phyloP scores from a whole-genome alignment of 495 filamentous ascomycete genomes.

The Penicillium roqueforti region DNA sequence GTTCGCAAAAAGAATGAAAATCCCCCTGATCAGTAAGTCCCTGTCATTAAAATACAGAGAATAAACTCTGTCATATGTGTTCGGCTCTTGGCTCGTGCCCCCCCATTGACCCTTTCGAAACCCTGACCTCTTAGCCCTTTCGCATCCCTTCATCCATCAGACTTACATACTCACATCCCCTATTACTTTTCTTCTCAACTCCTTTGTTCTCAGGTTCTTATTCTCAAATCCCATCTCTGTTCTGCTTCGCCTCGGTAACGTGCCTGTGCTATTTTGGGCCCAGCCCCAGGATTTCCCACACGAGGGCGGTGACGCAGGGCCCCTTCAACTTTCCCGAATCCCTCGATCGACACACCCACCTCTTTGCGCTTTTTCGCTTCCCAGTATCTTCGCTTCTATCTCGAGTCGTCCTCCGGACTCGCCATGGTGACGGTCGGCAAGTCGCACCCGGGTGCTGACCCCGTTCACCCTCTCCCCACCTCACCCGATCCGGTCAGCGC shows the following conservation, averaged over 20 bases:
- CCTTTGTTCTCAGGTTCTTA: conserved; percentile 2
- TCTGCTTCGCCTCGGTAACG: conserved; percentile 6
- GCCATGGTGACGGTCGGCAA: conserved; percentile 43
- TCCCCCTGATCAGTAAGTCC: not conserved
- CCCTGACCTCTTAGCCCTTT: conserved; percentile 6
- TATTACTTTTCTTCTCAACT: not conserved
- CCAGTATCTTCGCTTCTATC: conserved; percentile 1
- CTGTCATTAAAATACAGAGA: not conserved
- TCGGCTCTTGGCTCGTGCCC: conserved; percentile 16
- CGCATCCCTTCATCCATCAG: conserved; percentile 6
- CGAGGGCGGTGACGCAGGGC: conserved; percentile 37
- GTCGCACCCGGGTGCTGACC: conserved; percentile 38
- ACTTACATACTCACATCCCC: not conserved
- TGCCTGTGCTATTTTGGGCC: conserved; percentile 35
- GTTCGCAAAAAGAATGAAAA: not conserved
- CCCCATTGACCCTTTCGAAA: conserved; percentile 12
- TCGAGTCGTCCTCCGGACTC: conserved; percentile 13
- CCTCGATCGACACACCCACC: conserved; percentile 9
- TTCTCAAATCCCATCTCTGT: not conserved
- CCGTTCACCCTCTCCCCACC: conserved; percentile 31
- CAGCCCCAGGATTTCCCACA: conserved; percentile 37
- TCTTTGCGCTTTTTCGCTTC: conserved; percentile 3
- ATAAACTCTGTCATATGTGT: conserved; percentile 7
- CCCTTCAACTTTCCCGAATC: conserved; percentile 14
- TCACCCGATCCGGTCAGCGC: conserved; percentile 33